These are phyloP conservation scores for Phytophthora agathidicida DNA, from an alignment of 352 stramenopile species.

Conservation along the genomic window DNA sequence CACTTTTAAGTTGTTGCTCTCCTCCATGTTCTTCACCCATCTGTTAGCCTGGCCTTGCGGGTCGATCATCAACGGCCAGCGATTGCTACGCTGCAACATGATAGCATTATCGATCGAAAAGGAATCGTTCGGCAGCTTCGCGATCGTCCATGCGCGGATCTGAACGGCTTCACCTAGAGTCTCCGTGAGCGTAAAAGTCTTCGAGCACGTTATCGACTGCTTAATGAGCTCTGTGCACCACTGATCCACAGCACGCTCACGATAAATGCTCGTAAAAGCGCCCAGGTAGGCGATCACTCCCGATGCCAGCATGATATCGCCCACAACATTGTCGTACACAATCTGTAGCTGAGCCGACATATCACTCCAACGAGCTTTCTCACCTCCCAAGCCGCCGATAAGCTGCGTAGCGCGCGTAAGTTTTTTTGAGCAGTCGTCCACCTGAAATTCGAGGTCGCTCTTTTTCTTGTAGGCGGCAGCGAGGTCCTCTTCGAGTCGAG, in stretches of 20 bases:
- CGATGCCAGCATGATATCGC: constrained; percentile 93
- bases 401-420: constrained; percentile 92
- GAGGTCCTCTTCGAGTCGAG: constrained; percentile 87
- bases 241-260: constrained; percentile 86
- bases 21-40: constrained; percentile 96
- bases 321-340: constrained; percentile 92
- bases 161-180: constrained; percentile 93
- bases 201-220: constrained; percentile 84
- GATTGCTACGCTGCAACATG: constrained; percentile 91
- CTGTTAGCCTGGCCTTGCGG: constrained; percentile 95
- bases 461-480: constrained; percentile 94
- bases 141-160: constrained; percentile 94
- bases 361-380: constrained; percentile 93
- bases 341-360: constrained; percentile 87
- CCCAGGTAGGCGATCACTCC: constrained; percentile 96
- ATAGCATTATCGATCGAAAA: constrained; percentile 97
- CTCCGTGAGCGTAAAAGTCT: constrained; percentile 77
- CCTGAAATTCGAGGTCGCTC: constrained; percentile 87
- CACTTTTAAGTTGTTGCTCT: constrained; percentile 90
- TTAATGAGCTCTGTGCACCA: constrained; percentile 76
- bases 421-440: constrained; percentile 94
- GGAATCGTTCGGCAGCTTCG: constrained; percentile 94
- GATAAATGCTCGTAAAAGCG: constrained; percentile 92
- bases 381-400: constrained; percentile 93
- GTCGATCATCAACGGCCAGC: constrained; percentile 97